Evolutionary conservation across 352 stramenopile species (phyloP).

Genomic region (Phytophthora cactorum): DNA sequence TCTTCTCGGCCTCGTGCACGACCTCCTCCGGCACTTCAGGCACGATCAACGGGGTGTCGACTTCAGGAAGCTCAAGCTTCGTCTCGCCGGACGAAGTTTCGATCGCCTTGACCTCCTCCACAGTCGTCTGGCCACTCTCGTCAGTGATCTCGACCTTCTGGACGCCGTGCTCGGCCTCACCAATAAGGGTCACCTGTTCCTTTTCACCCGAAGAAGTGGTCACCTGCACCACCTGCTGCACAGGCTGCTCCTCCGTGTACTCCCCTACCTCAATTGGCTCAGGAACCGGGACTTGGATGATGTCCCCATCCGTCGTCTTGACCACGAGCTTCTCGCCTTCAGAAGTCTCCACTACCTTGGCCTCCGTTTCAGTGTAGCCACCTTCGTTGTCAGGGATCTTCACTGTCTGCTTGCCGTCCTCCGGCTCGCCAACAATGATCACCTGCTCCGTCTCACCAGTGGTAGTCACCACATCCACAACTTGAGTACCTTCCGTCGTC

Average conservation of each 20-base stretch:
- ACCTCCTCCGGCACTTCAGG: constrained; percentile 3
- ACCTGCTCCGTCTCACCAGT: constrained; percentile 23
- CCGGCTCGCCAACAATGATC: constrained; percentile 17
- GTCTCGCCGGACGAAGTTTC: constrained; percentile 15
- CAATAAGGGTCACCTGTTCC: constrained; percentile 12
- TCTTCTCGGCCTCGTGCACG: constrained; percentile 1
- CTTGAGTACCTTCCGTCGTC: constrained; percentile 4
- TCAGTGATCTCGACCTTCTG: constrained; percentile 16
- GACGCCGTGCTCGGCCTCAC: constrained; percentile 6
- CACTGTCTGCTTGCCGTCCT: constrained; percentile 14
- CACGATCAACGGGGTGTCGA: constrained; percentile 4
- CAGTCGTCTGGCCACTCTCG: constrained; percentile 2
- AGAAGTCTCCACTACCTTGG: neutral
- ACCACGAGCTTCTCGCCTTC: constrained; percentile 11
- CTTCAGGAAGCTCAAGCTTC: constrained; percentile 14
- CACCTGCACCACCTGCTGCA: constrained; percentile 3
- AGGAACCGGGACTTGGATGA: neutral
- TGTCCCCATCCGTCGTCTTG: constrained; percentile 2
- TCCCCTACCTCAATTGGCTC: neutral
- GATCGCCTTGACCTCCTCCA: neutral
- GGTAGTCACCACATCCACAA: constrained; percentile 21
- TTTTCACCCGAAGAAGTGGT: constrained; percentile 1
- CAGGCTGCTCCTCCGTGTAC: neutral
- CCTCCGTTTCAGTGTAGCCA: constrained; percentile 9
- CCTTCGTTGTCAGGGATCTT: constrained; percentile 13